Base-by-base conservation (phyloP, 177 flowering plant genomes). In the Vitis hybrid region DNA sequence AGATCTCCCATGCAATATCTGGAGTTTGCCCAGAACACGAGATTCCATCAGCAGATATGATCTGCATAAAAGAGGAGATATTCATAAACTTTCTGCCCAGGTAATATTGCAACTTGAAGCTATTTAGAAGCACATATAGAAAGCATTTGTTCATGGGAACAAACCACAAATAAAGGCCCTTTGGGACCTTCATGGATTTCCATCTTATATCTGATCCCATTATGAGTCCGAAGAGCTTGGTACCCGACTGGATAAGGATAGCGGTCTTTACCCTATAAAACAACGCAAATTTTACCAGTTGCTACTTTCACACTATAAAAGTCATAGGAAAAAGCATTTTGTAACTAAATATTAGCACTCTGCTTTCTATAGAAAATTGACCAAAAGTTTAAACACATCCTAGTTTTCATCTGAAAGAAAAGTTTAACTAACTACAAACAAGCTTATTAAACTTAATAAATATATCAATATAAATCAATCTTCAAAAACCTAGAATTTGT, bases 171-270 rank as follows among this genome's bases (percentile, higher is more conserved):
- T 19, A 80, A 67, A 71, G 98, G 99, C 48, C 99, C 99, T 67
- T 85, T 91, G 45, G 70, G 73, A 76, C 97, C 99, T 80, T 92
- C 89, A 23, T 56, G 83, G 75, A 93, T 88, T 76, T 93, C 94
- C 89, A 93, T 83, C 69, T 66, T 83, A 66, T 79, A 88, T 11
- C 74, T 76, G 66, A 73, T 73, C 32, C 92, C 97, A 74, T 83
- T 82, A 57, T 85, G 84, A 71, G 81, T 86, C 62, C 94, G 88
- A 76, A 86, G 71, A 66, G 97, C 94, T 51, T 80, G 81, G 71
- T 90, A 96, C 39, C 98, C 99, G 75, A 96, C 78, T 3, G 99
- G 97, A 76, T 93, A 96, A 23, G 99, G 98, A 73, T 89, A 86
- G 1, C 99, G 89, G 69, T 96, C 97, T 80, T 90, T 96, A 26